Base-by-base conservation (phyloP, 176 grass and related monocot species). In the Lolium multiflorum region DNA sequence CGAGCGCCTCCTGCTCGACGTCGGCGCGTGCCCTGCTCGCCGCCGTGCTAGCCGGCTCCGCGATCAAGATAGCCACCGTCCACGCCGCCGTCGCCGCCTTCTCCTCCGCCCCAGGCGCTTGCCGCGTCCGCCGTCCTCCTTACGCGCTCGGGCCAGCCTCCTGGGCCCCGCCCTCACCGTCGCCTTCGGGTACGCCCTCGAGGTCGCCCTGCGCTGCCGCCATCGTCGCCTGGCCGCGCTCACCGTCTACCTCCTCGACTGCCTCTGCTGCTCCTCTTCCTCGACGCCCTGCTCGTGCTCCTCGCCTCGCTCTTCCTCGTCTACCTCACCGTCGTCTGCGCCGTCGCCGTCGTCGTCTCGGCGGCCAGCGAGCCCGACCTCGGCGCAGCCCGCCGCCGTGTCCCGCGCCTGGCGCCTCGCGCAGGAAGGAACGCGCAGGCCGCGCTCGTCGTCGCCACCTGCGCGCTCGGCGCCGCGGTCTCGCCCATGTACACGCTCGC, bases 401-500 rank as follows among this genome's bases (percentile, higher is more conserved):
- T 17, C 67, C 5, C 85, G 85, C 52, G 89, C 85, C 61, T 91
- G 85, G 89, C 70, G 77, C 9, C 76, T 91, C 0, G 88, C 88
- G 89, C 26, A 63, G 2, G 82, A 5, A 67, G 38, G 14, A 83
- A 38, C n/a, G 86, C 85, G 61, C 85, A 88, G 85, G 89, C 82
- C 9, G 89, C 1, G 52, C 5, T 85, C 62, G 31, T 91, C 0
- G 61, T 81, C 2, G 76, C 61, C n/a, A 85, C 85, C 14, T 91
- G 61, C 52, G 85, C 70, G 51, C 76, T 91, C 21, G 43, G 60
- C 52, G 82, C 70, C 28, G 85, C 52, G 0, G 85, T 85, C 16
- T 88, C 89, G 50, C 89, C 89, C n/a, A 51, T 91, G 61, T 91
- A 91, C 81, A 88, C 89, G 39, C 81, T 91, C 39, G 70, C 52